Evolutionary conservation across 1,284 basidiomycete genomes (phyloP).

Genomic region (Pseudozyma sp.): DNA sequence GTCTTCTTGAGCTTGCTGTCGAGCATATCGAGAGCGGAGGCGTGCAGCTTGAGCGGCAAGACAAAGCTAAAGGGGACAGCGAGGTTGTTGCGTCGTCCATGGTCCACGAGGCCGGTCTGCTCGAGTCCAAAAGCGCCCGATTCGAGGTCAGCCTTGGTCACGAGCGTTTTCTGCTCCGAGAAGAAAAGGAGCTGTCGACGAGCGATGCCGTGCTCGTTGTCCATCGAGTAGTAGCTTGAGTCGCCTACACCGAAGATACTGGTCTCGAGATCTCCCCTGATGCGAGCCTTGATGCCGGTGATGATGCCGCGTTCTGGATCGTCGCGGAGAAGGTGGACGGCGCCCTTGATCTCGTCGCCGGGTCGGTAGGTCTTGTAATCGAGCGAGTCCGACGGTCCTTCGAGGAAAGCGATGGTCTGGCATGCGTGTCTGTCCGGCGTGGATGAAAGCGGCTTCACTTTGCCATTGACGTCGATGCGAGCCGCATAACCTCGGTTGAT

Average conservation of each 20-base stretch:
- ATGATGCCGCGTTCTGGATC: slow-evolving; percentile 48
- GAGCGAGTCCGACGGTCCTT: slow-evolving; percentile 42
- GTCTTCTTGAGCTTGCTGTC: slow-evolving; percentile 52
- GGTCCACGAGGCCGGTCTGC: slow-evolving; percentile 47
- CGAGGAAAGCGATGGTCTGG: slow-evolving; percentile 52
- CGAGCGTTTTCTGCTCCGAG: slow-evolving; percentile 44
- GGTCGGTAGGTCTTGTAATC: slow-evolving; percentile 54
- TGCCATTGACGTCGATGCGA: slow-evolving; percentile 51
- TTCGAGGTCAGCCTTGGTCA: slow-evolving; percentile 40
- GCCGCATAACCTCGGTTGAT: slow-evolving; percentile 50
- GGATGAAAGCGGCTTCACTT: slow-evolving; percentile 43
- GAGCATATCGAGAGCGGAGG: slow-evolving; percentile 48
- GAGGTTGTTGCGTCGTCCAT: slow-evolving; percentile 50
- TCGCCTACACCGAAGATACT: slow-evolving; percentile 51
- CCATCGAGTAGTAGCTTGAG: slow-evolving; percentile 51
- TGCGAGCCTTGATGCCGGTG: slow-evolving; percentile 50
- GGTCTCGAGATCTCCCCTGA: slow-evolving; percentile 50
- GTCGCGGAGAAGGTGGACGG: slow-evolving; percentile 44
- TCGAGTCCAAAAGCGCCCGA: slow-evolving; percentile 36
- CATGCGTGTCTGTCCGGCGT: slow-evolving; percentile 30
- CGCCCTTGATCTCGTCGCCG: slow-evolving; percentile 50
- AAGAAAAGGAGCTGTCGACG: slow-evolving; percentile 49
- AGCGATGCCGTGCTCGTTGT: slow-evolving; percentile 48
- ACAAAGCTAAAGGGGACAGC: slow-evolving; percentile 51
- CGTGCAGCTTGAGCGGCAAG: slow-evolving; percentile 47